Evolutionary conservation across 306 rosid genomes (phyloP), one percentile per base, ranked within the genome.

Genomic region (Sphenostylis stenocarpa): DNA sequence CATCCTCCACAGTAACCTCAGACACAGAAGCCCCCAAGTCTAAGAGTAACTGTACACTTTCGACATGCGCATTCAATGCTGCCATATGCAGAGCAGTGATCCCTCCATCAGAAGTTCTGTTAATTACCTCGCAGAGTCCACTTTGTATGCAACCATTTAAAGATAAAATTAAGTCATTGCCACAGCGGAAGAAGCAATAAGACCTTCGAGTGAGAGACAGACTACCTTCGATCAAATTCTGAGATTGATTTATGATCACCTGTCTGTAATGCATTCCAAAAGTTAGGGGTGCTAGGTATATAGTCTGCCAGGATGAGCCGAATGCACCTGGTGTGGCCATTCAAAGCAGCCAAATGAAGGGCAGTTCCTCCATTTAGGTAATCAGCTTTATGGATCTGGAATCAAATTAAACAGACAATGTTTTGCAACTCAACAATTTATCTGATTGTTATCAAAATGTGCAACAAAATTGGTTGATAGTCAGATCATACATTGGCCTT

Each of bases 51-150:
- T 85, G 99, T 24, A 90, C 86, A 69, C 87, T 90, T 84, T 88
- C 97, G 83, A 86, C 84, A 83, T 95, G 97, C 45, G 96, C 99
- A 65, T 95, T 95, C 81, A 95, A 76, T 71, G 99, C 89, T 16
- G 99, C 97, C 99, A 95, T 92, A 87, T 95, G 99, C 84, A 95
- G 83, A 38, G 99, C 96, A 79, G 97, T 92, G 78, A 92, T 88
- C 80, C 99, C 97, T 85, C 99, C 99, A 87, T 95, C 99, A 51
- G 99, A 84, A 24, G 92, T 87, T 82, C 67, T 85, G 83, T 89
- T 89, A 70, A 95, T 84, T n/a, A 87, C 81, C 87, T 87, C 87
- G 34, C 57, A 77, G 66, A 95, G 87, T 61, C 88, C 89, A 68
- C 99, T 95, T 58, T 64, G 55, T 20, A 66, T 52, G 36, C 80